Conservation (phyloP, 2,329 filamentous ascomycete genomes). For the Penicillium carneum region DNA sequence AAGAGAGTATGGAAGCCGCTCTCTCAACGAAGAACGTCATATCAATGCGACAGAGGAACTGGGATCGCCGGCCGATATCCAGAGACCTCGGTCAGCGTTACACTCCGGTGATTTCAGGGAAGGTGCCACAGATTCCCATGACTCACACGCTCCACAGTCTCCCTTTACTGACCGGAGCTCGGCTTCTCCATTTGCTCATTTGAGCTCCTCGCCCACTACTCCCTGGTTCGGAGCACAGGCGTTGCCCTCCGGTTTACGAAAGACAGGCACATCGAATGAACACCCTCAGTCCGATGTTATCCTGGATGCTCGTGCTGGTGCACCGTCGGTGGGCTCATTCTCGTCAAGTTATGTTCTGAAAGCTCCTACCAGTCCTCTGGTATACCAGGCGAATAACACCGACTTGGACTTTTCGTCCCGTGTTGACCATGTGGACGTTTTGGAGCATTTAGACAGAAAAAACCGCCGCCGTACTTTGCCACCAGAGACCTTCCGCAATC, state of each 20-base stretch:
- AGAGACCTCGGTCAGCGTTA: conserved; percentile 78
- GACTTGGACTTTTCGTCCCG: conserved; percentile 71
- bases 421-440: conserved; percentile 61
- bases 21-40: conserved; percentile 36
- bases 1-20: conserved; percentile 26
- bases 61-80: conserved; percentile 69
- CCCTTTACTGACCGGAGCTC: conserved; percentile 30
- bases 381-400: conserved; percentile 84
- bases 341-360: conserved; percentile 83
- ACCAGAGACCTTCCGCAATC: conserved; percentile 63
- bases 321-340: conserved; percentile 72
- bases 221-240: conserved; percentile 60
- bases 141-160: conserved; percentile 35
- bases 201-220: conserved; percentile 61
- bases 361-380: conserved; percentile 88
- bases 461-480: conserved; percentile 76
- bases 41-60: conserved; percentile 54
- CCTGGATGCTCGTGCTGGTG: conserved; percentile 49
- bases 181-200: conserved; percentile 26
- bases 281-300: conserved; percentile 26
- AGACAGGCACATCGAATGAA: not conserved
- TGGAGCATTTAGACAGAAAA: conserved; percentile 55
- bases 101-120: conserved; percentile 69
- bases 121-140: conserved; percentile 40
- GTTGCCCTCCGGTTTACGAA: conserved; percentile 29